Conservation (phyloP, 768 basidiomycete genomes). For the Tulasnella sp. region DNA sequence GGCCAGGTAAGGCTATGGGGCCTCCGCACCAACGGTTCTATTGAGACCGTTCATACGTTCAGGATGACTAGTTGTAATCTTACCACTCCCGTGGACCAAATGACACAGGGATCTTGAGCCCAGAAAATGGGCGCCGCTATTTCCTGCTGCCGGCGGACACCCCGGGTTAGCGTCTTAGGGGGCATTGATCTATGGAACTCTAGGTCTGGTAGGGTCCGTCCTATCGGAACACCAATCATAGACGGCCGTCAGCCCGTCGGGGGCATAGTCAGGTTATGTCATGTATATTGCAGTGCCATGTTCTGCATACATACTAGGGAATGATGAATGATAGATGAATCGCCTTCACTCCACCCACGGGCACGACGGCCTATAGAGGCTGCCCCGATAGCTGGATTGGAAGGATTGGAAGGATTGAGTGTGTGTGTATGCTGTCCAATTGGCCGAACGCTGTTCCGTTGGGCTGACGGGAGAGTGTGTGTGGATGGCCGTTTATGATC, state of each 20-base stretch:
- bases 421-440: neutral
- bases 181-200: neutral
- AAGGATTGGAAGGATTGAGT: neutral
- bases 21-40: neutral
- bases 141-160: neutral
- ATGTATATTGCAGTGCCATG: neutral
- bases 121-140: neutral
- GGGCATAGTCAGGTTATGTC: neutral
- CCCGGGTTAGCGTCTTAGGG: neutral
- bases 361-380: neutral
- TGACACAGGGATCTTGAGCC: neutral
- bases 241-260: neutral
- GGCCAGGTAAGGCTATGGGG: neutral
- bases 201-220: neutral
- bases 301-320: neutral
- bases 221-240: conserved; percentile 1
- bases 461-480: neutral
- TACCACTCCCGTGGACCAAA: neutral
- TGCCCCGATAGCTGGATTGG: neutral
- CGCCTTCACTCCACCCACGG: conserved; percentile 1
- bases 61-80: neutral
- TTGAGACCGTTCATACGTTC: neutral
- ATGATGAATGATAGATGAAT: neutral
- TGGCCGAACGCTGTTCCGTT: neutral
- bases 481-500: neutral